Percentiles rank a stretch among this genome's conserved stretches.
phyloP scores from a whole-genome alignment of 345 rosid genomes.

The Salix dunnii region DNA sequence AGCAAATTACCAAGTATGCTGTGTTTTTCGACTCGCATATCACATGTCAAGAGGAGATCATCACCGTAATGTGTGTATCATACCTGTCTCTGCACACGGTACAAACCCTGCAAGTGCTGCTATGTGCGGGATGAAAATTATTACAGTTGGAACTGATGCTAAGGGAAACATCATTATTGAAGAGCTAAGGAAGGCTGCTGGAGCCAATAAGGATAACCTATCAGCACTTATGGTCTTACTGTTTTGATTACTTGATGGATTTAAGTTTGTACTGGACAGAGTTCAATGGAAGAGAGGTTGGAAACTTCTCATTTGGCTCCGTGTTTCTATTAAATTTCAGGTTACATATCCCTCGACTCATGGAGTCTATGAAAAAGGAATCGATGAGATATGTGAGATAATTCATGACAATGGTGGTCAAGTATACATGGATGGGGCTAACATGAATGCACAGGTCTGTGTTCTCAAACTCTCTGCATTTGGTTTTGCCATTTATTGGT shows the following conservation, averaged over 20 bases:
- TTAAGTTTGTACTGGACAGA: neutral
- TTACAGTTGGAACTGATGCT: conserved; percentile 90
- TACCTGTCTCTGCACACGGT: conserved; percentile 98
- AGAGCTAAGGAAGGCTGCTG: conserved; percentile 88
- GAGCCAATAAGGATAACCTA: conserved; percentile 77
- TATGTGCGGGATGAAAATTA: conserved; percentile 98
- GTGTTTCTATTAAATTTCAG: conserved; percentile 32
- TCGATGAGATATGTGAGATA: conserved; percentile 88
- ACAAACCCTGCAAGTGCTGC: conserved; percentile 99
- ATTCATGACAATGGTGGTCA: conserved; percentile 97
- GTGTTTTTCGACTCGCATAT: too few relatives aligned
- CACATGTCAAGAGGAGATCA: too few relatives aligned
- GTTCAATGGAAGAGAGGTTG: neutral
- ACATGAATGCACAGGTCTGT: conserved; percentile 98
- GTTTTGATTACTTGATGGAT: neutral
- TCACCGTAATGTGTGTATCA: conserved; percentile 93
- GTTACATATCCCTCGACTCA: conserved; percentile 98
- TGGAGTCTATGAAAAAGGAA: conserved; percentile 96
- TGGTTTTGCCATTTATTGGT: neutral
- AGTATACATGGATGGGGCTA: conserved; percentile 99
- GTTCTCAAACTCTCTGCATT: conserved; percentile 7
- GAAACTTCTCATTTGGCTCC: neutral
- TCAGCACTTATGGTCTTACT: conserved; percentile 79
- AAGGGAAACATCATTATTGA: conserved; percentile 95
- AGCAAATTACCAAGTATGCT: too few relatives aligned